phyloP scores from a whole-genome alignment of 208 protist species.

The Leishmania turanica region DNA sequence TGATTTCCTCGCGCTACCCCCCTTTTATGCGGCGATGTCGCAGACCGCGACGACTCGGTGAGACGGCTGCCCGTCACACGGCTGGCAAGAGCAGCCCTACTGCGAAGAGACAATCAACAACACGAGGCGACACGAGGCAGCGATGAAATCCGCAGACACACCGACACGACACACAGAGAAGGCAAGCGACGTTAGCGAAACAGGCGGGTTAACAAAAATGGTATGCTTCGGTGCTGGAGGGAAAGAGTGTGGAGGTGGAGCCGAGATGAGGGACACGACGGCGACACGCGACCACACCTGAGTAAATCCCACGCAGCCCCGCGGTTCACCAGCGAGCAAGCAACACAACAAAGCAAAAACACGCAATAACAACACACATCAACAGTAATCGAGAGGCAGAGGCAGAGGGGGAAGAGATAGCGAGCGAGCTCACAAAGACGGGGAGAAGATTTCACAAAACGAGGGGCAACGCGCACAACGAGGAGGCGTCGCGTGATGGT shows the following conservation, averaged over 20 bases:
- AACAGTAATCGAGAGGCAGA: conserved; percentile 15
- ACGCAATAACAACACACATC: conserved; percentile 8
- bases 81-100: not conserved
- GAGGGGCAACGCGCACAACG: too few species aligned
- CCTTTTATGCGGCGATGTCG: not conserved
- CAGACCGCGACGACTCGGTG: not conserved
- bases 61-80: not conserved
- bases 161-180: not conserved
- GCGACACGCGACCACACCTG: not conserved
- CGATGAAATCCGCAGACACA: not conserved
- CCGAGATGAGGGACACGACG: not conserved
- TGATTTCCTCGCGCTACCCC: too few species aligned
- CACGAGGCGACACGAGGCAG: not conserved
- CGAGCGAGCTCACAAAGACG: not conserved
- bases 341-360: not conserved
- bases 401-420: not conserved
- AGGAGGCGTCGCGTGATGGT: too few species aligned
- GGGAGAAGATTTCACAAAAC: too few species aligned
- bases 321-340: not conserved
- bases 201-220: conserved; percentile 14
- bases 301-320: not conserved
- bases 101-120: not conserved
- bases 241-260: not conserved
- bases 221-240: not conserved
- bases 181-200: not conserved